Conservation (phyloP, 2,329 filamentous ascomycete genomes). For the Orbilia oligospora region DNA sequence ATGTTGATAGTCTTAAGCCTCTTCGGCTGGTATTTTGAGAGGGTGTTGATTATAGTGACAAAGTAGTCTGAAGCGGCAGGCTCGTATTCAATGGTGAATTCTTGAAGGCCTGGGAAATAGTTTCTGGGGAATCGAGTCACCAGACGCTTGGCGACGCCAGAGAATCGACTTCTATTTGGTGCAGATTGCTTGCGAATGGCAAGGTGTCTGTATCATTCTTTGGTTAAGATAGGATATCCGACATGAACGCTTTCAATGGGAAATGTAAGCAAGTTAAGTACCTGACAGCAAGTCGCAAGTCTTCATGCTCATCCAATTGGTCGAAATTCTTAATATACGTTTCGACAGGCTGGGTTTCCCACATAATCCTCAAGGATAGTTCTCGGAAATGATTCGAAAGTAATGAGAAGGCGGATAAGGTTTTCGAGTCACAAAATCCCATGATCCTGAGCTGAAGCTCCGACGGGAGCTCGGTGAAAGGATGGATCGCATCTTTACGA, state of each 20-base stretch:
- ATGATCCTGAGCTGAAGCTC: slow-evolving; percentile 47
- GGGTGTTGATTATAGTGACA: slow-evolving; percentile 32
- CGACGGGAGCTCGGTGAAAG: slow-evolving; percentile 28
- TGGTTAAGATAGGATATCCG: not conserved
- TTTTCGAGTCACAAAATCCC: slow-evolving; percentile 30
- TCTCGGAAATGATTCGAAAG: slow-evolving; percentile 36
- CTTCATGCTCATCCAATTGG: slow-evolving; percentile 47
- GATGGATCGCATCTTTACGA: slow-evolving; percentile 7
- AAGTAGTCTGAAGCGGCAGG: slow-evolving; percentile 9
- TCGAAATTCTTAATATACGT: slow-evolving; percentile 32
- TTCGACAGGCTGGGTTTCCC: slow-evolving; percentile 40
- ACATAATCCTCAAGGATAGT: slow-evolving; percentile 32
- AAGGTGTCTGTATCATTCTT: slow-evolving; percentile 29
- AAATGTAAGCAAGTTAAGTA: not conserved
- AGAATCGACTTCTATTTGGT: slow-evolving; percentile 25
- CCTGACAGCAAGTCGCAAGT: slow-evolving; percentile 47
- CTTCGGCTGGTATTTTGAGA: slow-evolving; percentile 27
- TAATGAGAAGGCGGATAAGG: slow-evolving; percentile 29
- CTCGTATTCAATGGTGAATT: slow-evolving; percentile 36
- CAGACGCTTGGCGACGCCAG: slow-evolving; percentile 23
- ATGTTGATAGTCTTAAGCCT: slow-evolving; percentile 47
- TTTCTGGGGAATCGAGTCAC: slow-evolving; percentile 20
- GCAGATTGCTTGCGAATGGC: slow-evolving; percentile 19
- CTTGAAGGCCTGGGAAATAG: slow-evolving; percentile 36
- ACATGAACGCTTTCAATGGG: not conserved